Conservation (phyloP, 2,329 filamentous ascomycete genomes). For the Cordyceps javanica region DNA sequence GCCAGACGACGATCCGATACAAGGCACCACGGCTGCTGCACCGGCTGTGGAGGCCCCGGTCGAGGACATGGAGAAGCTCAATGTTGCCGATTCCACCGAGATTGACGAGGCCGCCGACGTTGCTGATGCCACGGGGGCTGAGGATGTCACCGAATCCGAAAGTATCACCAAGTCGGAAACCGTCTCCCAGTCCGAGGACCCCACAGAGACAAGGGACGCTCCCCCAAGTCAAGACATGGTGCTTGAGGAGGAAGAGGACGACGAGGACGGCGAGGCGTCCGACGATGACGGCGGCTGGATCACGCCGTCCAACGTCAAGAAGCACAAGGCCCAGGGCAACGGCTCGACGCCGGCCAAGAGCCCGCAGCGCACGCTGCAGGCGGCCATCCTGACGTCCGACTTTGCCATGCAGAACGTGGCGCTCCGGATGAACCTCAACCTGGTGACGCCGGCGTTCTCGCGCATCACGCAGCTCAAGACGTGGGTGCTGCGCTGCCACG, state of each 20-base stretch:
- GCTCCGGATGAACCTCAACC: constrained; percentile 87
- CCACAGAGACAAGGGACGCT: background rate
- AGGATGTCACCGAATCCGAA: constrained; percentile 10
- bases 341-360: constrained; percentile 40
- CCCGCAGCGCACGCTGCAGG: constrained; percentile 64
- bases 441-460: constrained; percentile 71
- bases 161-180: background rate
- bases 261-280: constrained; percentile 36
- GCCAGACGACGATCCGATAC: no score
- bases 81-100: constrained; percentile 11
- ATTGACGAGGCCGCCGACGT: constrained; percentile 6
- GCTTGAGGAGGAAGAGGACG: background rate
- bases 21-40: no score
- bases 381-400: constrained; percentile 89
- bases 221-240: background rate
- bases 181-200: background rate
- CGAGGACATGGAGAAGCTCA: constrained; percentile 12
- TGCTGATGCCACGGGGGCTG: background rate
- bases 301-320: constrained; percentile 85
- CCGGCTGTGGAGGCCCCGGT: background rate
- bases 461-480: constrained; percentile 81
- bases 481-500: constrained; percentile 88
- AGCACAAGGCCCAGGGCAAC: constrained; percentile 62
- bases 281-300: constrained; percentile 78
- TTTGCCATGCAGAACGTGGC: constrained; percentile 98